phyloP scores from a whole-genome alignment of 2,329 filamentous ascomycete species.

The Microcyclospora tardicrescens region DNA sequence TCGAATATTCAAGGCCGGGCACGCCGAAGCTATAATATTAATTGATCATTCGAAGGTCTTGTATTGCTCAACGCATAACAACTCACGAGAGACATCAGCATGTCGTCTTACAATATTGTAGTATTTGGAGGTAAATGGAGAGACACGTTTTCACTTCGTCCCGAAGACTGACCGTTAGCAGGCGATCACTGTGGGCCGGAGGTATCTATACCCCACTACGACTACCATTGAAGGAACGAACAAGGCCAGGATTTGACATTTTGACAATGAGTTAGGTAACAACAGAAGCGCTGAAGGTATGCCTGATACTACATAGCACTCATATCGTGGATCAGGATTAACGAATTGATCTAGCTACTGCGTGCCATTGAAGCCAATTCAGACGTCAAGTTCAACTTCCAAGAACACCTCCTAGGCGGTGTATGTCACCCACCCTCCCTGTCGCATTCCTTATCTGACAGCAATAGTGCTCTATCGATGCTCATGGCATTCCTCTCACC shows the following conservation, averaged over 20 bases:
- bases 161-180: constrained; percentile 5
- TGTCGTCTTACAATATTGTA: constrained; percentile 64
- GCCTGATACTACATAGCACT: constrained; percentile 3
- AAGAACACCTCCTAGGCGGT: constrained; percentile 81
- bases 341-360: constrained; percentile 47
- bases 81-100: constrained; percentile 26
- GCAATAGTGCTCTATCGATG: constrained; percentile 72
- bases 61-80: too few species aligned
- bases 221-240: too few species aligned
- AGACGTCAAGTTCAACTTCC: constrained; percentile 71
- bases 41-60: too few species aligned
- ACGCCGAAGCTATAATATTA: too few species aligned
- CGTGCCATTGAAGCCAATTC: constrained; percentile 62
- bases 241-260: constrained; percentile 1
- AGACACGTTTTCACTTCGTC: neutral
- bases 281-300: constrained; percentile 72
- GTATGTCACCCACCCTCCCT: constrained; percentile 44
- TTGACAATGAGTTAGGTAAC: constrained; percentile 47
- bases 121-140: constrained; percentile 52
- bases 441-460: constrained; percentile 1
- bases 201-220: constrained; percentile 37
- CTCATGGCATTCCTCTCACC: constrained; percentile 63
- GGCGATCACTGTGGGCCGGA: constrained; percentile 74
- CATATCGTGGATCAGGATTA: neutral
- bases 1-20: too few species aligned